Base-by-base conservation (phyloP, 1,139 yeast species). In the Sugiyamaella sp. region DNA sequence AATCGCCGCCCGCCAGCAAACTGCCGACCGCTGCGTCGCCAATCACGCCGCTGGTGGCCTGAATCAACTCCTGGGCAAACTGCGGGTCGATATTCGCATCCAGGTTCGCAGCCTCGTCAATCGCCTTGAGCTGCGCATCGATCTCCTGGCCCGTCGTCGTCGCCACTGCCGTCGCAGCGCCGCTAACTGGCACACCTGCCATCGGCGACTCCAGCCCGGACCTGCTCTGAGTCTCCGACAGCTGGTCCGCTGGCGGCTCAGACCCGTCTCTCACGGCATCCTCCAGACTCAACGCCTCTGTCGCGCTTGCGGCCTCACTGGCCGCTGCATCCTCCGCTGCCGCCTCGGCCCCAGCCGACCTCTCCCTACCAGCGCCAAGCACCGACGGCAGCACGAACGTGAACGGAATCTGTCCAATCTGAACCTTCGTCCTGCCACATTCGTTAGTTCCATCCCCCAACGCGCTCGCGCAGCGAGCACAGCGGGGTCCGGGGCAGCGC, bases 361-460 rank as follows among this genome's bases (percentile, higher is more conserved):
- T 55, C 10, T 52, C 48, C 44, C 50, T 57, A 16, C 58, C 60
- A 21, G 53, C 61, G 16, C 56, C 60, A 24, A 66, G 60, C n/a
- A 67, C 70, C 2, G 72, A 74, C 1, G 98, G 99, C 43, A 93
- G 73, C 8, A 91, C 86, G 71, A 93, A 93, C 51, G 81, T 80
- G 69, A 93, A 93, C 10, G 91, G 85, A 22, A 93, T 89, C 66
- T 89, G 96, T 8, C 97, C 98, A 53, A 93, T 88, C 70, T 93
- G 98, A 51, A 95, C 84, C 63, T 86, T 86, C 1, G 96, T 85
- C 21, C 86, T 85, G 53, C 32, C 33, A 9, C 12, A 27, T 6
- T 5, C 32, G 53, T 52, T 48, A 55, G 55, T 45, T 6, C 35
- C 16, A n/a, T n/a, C n/a, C n/a, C n/a, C n/a, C n/a, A n/a, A 27